phyloP scores from a whole-genome alignment of 1,284 basidiomycete genomes.

The Melampsora americana region DNA sequence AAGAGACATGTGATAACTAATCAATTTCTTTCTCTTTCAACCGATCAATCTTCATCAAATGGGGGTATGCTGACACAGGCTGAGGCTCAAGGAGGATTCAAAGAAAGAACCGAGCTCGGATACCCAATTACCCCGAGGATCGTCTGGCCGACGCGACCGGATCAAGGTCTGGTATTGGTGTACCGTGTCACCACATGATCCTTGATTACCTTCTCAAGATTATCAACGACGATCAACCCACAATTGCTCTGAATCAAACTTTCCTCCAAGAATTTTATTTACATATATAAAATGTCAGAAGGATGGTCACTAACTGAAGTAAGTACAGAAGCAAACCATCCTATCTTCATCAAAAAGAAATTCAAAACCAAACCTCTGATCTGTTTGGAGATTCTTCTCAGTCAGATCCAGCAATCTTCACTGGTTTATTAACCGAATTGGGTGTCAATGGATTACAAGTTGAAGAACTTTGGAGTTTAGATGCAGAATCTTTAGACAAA shows the following conservation, averaged over 20 bases:
- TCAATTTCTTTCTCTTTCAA: background rate
- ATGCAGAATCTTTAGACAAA: slow-evolving; percentile 27
- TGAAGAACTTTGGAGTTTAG: slow-evolving; percentile 50
- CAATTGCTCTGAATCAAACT: no score
- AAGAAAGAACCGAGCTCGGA: no score
- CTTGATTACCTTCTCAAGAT: no score
- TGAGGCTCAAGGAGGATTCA: no score
- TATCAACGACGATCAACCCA: no score
- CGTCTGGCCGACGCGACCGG: no score
- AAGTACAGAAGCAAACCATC: background rate
- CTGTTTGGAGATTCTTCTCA: background rate
- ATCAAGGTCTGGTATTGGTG: no score
- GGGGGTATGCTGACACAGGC: background rate
- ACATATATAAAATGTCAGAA: slow-evolving; percentile 24
- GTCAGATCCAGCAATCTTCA: slow-evolving; percentile 57
- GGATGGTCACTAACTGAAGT: slow-evolving; percentile 40
- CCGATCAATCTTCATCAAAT: background rate
- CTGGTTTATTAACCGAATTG: slow-evolving; percentile 56
- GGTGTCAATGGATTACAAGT: slow-evolving; percentile 58
- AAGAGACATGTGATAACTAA: background rate
- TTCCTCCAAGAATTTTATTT: background rate
- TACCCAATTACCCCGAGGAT: no score
- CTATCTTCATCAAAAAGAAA: background rate
- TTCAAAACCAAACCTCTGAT: background rate
- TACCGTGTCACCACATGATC: no score